Evolutionary conservation across 108 stramenopile species (phyloP), one percentile per base, ranked within the genome.

Genomic region (Skeletonema marinoi): DNA sequence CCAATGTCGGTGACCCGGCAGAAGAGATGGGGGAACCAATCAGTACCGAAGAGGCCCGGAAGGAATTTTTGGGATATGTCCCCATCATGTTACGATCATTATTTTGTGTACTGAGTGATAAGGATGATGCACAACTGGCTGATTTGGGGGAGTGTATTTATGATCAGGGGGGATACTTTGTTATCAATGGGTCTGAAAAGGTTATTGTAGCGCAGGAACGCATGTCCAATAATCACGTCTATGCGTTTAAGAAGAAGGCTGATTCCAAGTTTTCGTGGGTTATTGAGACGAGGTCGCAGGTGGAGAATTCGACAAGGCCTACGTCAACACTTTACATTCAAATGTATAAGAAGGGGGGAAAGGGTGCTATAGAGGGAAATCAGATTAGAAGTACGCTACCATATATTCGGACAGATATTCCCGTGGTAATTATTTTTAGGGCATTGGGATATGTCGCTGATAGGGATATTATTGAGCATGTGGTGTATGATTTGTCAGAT

Each of bases 141-240:
- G 97, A 99, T 80, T 85, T 98, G 75, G 97, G 97, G 60, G 99
- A 99, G 81, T 99, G 99, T 81, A 97, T 98, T 72, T 99, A 96
- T 77, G 99, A 99, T 84, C 98, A 98, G 86, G 99, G 99, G 30
- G 99, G 99, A 14, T 99, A 99, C 88, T 99, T 99, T 86, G 94
- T 99, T 39, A 98, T 99, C 77, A 99, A 99, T 77, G 99, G 99
- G 11, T 91, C 92, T 32, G 99, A 99, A 80, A 99, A 98, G 85
- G 99, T 99, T 65, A 97, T 99, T 60, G 94, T 99, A 71, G 98
- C 98, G 0, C 98, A 98, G 76, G 99, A 99, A 78, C 96, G 98
- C 56, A 96, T 99, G 88, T 88, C 88, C 70, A 98, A 98, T 80
- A 99, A 99, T 88, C 96, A 98, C 73, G 98, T 99, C 14, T 99